A percentile compares a stretch with the other conserved stretches of the same genome.
phyloP scores from a whole-genome alignment of 2,329 filamentous ascomycete genomes.

The Aspergillus latus region DNA sequence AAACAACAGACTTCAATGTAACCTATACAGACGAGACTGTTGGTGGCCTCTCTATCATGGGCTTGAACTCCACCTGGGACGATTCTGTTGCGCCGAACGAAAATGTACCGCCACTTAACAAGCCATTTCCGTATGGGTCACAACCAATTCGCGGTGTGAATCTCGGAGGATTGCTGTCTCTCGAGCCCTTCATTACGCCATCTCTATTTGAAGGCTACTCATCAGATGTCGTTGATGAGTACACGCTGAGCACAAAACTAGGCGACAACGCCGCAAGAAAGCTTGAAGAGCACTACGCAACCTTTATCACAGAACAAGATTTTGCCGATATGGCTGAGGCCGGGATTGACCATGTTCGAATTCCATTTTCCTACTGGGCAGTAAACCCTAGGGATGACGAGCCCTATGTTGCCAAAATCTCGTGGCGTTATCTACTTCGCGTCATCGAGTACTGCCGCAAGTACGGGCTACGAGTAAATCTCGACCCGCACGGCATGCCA shows the following conservation, averaged over 20 bases:
- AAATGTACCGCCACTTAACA: conserved; percentile 73
- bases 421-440: conserved; percentile 90
- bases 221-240: conserved; percentile 78
- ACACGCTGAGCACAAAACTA: conserved; percentile 70
- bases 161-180: conserved; percentile 85
- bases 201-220: conserved; percentile 76
- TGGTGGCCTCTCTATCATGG: conserved; percentile 84
- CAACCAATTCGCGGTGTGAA: conserved; percentile 87
- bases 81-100: conserved; percentile 76
- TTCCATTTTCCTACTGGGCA: conserved; percentile 94
- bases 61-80: conserved; percentile 80
- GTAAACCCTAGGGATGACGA: conserved; percentile 81
- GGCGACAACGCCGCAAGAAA: conserved; percentile 65
- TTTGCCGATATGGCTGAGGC: conserved; percentile 83
- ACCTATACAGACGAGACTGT: conserved; percentile 86
- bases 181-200: conserved; percentile 95
- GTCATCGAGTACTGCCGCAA: conserved; percentile 92
- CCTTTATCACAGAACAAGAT: conserved; percentile 79
- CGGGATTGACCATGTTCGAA: conserved; percentile 94
- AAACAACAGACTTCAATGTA: conserved; percentile 87
- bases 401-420: conserved; percentile 80
- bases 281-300: conserved; percentile 88
- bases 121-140: conserved; percentile 75
- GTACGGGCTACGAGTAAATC: conserved; percentile 85
- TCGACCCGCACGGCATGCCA: conserved; percentile 85